A percentile compares a stretch with the other conserved stretches of the same genome.
Evolutionary conservation across 768 basidiomycete species (phyloP).

Genomic region (Trametes cinnabarina): DNA sequence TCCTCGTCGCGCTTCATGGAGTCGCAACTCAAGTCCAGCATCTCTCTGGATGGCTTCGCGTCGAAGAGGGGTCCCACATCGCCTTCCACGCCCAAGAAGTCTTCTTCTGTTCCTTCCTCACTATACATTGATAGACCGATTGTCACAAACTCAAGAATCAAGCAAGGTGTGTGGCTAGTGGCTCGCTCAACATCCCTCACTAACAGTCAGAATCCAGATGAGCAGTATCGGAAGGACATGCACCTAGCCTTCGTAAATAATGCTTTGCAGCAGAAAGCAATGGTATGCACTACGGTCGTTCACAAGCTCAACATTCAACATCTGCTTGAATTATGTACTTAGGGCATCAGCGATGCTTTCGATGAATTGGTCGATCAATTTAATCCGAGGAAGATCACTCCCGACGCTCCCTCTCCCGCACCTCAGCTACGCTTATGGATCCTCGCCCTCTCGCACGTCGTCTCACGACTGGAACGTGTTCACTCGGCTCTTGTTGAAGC

Average conservation of each 20-base stretch:
- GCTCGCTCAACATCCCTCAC: background rate
- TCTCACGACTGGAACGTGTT: conserved; percentile 80
- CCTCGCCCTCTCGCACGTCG: conserved; percentile 84
- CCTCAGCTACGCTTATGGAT: conserved; percentile 77
- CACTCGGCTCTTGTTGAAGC: conserved; percentile 84
- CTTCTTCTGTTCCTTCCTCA: conserved; percentile 27
- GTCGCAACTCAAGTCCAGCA: conserved; percentile 32
- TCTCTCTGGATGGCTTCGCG: conserved; percentile 42
- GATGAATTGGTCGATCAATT: conserved; percentile 91
- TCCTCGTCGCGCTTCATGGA: conserved; percentile 48
- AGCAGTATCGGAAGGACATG: conserved; percentile 77
- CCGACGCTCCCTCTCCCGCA: conserved; percentile 34
- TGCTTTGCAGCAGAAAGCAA: conserved; percentile 69
- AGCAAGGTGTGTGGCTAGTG: conserved; percentile 39
- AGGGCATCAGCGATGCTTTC: conserved; percentile 77
- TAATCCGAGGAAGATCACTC: conserved; percentile 45
- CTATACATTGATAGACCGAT: conserved; percentile 50
- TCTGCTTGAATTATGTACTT: background rate
- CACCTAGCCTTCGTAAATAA: conserved; percentile 81
- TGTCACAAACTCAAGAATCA: conserved; percentile 75
- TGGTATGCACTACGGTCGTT: conserved; percentile 43
- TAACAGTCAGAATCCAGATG: conserved; percentile 41
- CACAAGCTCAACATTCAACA: conserved; percentile 14
- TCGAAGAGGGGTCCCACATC: conserved; percentile 36
- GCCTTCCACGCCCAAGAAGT: conserved; percentile 16